Percentiles rank a stretch among this genome's conserved stretches.
Evolutionary conservation across 495 filamentous ascomycete genomes (phyloP).

Genomic region (Annulohypoxylon bovei): DNA sequence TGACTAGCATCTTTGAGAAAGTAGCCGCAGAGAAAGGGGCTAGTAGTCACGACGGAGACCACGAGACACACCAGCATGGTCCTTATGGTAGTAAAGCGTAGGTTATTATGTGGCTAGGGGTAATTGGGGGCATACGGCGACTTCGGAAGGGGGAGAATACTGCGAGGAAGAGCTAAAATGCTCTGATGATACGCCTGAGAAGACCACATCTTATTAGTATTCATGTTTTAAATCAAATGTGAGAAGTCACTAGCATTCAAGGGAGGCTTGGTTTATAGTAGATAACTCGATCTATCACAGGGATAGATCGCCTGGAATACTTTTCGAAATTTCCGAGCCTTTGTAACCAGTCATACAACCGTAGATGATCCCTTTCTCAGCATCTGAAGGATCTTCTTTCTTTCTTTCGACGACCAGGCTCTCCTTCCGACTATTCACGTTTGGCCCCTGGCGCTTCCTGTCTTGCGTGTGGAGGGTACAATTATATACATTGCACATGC

Average conservation of each 20-base stretch:
- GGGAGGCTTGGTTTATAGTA: background rate
- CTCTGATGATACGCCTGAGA: too few relatives aligned
- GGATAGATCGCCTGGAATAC: background rate
- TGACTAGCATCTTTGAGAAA: conserved; percentile 58
- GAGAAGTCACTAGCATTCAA: background rate
- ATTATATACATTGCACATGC: conserved; percentile 35
- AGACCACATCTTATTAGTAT: background rate
- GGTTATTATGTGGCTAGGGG: background rate
- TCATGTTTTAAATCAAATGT: background rate
- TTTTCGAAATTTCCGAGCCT: conserved; percentile 9
- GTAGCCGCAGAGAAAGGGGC: conserved; percentile 38
- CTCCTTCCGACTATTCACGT: background rate
- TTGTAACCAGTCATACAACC: conserved; percentile 10
- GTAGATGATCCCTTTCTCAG: background rate
- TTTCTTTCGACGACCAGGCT: background rate
- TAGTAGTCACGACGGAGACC: background rate
- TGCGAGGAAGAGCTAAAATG: too few relatives aligned
- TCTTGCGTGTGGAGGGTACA: conserved; percentile 2
- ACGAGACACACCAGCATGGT: background rate
- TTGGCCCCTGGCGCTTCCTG: background rate
- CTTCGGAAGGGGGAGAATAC: background rate
- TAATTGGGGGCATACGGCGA: background rate
- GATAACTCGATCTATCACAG: background rate
- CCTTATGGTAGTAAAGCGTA: conserved; percentile 19
- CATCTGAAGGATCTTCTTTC: background rate